phyloP scores from a whole-genome alignment of 2,329 filamentous ascomycete species.

The Microdochium trichocladiopsis region DNA sequence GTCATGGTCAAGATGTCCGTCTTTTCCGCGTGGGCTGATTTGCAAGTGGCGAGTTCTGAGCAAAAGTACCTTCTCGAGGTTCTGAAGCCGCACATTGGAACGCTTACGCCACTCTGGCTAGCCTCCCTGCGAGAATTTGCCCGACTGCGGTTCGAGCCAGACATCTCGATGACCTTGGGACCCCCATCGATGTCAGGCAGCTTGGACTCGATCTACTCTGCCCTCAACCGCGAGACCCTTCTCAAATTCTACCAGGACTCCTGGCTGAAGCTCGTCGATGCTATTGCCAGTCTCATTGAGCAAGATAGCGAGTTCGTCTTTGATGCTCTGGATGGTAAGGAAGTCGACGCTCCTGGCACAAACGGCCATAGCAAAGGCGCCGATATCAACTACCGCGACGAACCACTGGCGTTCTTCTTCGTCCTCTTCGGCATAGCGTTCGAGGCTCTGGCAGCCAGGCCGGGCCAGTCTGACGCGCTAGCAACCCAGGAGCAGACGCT shows the following conservation, averaged over 20 bases:
- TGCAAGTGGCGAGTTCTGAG: constrained; percentile 91
- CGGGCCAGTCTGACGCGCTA: constrained; percentile 57
- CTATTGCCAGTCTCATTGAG: constrained; percentile 93
- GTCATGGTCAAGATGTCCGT: constrained; percentile 99
- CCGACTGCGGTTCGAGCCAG: constrained; percentile 86
- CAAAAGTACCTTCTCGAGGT: constrained; percentile 86
- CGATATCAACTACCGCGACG: constrained; percentile 95
- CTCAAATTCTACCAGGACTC: constrained; percentile 95
- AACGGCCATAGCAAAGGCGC: constrained; percentile 53
- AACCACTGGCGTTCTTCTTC: constrained; percentile 98
- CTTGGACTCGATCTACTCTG: constrained; percentile 89
- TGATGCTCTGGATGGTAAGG: constrained; percentile 87
- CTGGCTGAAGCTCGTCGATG: constrained; percentile 94
- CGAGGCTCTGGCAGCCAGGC: constrained; percentile 83
- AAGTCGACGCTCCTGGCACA: constrained; percentile 36
- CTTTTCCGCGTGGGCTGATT: constrained; percentile 93
- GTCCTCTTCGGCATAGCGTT: constrained; percentile 95
- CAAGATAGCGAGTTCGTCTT: constrained; percentile 98
- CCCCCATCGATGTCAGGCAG: constrained; percentile 77
- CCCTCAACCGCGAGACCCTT: constrained; percentile 87
- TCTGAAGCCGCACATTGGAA: constrained; percentile 82
- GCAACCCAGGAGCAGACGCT: constrained; percentile 73
- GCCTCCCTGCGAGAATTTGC: constrained; percentile 92
- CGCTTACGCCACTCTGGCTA: constrained; percentile 87
- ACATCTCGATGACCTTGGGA: constrained; percentile 86